A percentile compares a stretch with the other conserved stretches of the same genome.
Conservation (phyloP, 768 basidiomycete species). For the Xerocomus spinulosus region DNA sequence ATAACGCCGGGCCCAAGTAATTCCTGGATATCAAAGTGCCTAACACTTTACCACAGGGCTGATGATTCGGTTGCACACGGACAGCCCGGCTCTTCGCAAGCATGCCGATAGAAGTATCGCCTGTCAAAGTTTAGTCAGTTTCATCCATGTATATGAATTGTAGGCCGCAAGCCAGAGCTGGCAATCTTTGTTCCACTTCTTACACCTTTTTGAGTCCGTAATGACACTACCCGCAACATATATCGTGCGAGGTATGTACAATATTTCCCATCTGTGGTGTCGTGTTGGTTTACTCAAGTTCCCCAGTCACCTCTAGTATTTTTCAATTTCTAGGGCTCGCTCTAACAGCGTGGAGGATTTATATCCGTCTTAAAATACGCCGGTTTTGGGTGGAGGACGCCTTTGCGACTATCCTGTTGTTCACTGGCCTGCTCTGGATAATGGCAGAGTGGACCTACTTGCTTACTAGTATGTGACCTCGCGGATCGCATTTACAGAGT, state of each 20-base stretch:
- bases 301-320: slow-evolving; percentile 7
- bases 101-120: background rate
- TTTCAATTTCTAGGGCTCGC: slow-evolving; percentile 13
- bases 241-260: slow-evolving; percentile 1
- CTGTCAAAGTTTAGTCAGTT: background rate
- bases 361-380: slow-evolving; percentile 11
- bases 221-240: background rate
- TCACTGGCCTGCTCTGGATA: slow-evolving; percentile 12
- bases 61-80: background rate
- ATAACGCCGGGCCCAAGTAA: background rate
- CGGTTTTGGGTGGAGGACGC: slow-evolving; percentile 22
- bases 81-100: background rate
- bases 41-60: background rate
- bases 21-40: background rate
- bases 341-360: slow-evolving; percentile 18
- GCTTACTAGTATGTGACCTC: slow-evolving; percentile 1
- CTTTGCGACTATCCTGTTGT: slow-evolving; percentile 10
- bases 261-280: background rate
- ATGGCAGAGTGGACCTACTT: slow-evolving; percentile 9
- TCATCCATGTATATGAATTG: background rate
- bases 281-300: background rate
- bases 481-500: background rate
- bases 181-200: background rate
- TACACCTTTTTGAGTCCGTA: background rate
- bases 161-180: background rate